These are phyloP conservation scores for Yamadazyma laniorum DNA, from an alignment of 805 yeast genomes.

Conservation along the genomic window DNA sequence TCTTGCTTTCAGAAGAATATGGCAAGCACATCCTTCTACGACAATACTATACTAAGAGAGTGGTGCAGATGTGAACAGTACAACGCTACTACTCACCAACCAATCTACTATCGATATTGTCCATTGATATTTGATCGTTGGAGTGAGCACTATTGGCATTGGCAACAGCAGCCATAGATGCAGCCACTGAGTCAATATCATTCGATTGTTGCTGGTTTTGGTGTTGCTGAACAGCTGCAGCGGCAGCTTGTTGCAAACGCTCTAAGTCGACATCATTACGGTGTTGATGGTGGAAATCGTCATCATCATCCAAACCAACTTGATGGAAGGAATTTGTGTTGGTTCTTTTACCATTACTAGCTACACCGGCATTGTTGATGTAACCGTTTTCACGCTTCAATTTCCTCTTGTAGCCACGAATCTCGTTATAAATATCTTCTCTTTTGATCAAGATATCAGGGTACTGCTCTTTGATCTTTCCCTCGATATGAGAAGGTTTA, in stretches of 20 bases:
- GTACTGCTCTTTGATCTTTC: conserved; percentile 48
- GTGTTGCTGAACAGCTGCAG: conserved; percentile 24
- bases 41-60: no score
- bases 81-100: conserved; percentile 41
- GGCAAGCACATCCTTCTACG: no score
- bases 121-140: conserved; percentile 38
- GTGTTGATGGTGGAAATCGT: conserved; percentile 16
- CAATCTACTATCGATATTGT: conserved; percentile 43
- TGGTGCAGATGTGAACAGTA: no score
- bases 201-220: conserved; percentile 26
- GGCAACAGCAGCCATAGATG: conserved; percentile 39
- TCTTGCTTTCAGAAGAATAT: background rate
- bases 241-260: conserved; percentile 20
- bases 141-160: conserved; percentile 25
- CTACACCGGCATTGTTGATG: conserved; percentile 15
- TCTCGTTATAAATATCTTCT: conserved; percentile 58
- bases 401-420: conserved; percentile 54
- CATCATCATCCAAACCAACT: conserved; percentile 21
- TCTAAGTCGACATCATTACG: conserved; percentile 15
- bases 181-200: conserved; percentile 40
- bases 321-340: conserved; percentile 27
- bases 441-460: conserved; percentile 55
- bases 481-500: conserved; percentile 54
- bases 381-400: conserved; percentile 40
- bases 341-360: conserved; percentile 22